These are phyloP conservation scores for Sclerotinia subarctica DNA, from an alignment of 2,329 filamentous ascomycete genomes.

Conservation along the genomic window DNA sequence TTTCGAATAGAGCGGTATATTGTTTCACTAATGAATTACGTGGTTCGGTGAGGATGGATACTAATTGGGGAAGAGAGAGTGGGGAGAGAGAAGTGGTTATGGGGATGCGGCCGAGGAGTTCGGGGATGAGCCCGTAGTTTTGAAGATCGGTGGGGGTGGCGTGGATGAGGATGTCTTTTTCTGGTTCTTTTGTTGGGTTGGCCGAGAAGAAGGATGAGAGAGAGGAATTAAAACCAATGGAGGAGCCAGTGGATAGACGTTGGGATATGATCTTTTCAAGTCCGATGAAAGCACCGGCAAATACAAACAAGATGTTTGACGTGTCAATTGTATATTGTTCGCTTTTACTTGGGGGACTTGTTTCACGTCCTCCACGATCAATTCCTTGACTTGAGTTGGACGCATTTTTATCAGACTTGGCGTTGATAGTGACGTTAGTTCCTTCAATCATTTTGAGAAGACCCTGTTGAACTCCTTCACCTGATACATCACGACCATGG, in stretches of 20 bases:
- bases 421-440: conserved; percentile 86
- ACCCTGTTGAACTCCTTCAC: conserved; percentile 95
- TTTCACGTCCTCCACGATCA: conserved; percentile 28
- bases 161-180: conserved; percentile 44
- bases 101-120: conserved; percentile 92
- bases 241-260: conserved; percentile 75
- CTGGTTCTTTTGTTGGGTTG: conserved; percentile 44
- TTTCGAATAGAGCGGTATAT: conserved; percentile 82
- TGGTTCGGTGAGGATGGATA: conserved; percentile 88
- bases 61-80: conserved; percentile 63
- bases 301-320: conserved; percentile 95
- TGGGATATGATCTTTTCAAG: conserved; percentile 84
- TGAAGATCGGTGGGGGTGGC: conserved; percentile 74
- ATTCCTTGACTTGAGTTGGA: conserved; percentile 21
- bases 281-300: conserved; percentile 91
- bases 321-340: conserved; percentile 75
- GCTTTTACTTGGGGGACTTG: conserved; percentile 28
- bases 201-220: conserved; percentile 47
- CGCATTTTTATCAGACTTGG: conserved; percentile 64
- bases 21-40: conserved; percentile 84
- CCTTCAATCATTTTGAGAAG: conserved; percentile 95
- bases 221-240: conserved; percentile 88
- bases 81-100: conserved; percentile 83
- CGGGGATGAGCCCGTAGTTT: conserved; percentile 86
- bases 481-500: conserved; percentile 90